These are phyloP conservation scores for Tetradesmus lagerheimii DNA, from an alignment of 139 green algal species.

Conservation along the genomic window DNA sequence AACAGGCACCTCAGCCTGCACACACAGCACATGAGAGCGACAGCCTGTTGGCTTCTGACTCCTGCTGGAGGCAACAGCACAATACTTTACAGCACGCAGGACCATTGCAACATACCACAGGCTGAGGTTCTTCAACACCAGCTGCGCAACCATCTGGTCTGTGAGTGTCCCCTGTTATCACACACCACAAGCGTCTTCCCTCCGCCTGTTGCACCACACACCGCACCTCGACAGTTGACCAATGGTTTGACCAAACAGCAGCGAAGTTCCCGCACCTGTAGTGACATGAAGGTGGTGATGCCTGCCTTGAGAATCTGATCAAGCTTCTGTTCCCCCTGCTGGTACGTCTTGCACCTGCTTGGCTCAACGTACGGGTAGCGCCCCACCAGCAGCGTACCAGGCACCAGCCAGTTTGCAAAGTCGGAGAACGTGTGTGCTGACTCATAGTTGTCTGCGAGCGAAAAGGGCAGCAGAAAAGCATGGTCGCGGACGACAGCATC, in stretches of 20 bases:
- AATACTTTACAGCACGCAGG: too few relatives aligned
- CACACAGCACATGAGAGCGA: too few relatives aligned
- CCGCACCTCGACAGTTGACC: neutral
- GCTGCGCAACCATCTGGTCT: too few relatives aligned
- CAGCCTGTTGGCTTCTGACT: too few relatives aligned
- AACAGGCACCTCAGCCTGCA: too few relatives aligned
- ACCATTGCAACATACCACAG: too few relatives aligned
- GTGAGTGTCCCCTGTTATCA: too few relatives aligned
- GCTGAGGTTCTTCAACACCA: too few relatives aligned
- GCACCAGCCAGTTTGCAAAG: conserved; percentile 91
- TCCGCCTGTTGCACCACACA: neutral
- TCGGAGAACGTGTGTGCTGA: conserved; percentile 64
- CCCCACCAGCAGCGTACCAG: conserved; percentile 81
- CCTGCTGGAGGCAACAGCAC: too few relatives aligned
- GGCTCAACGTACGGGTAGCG: conserved; percentile 90
- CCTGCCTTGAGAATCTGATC: conserved; percentile 72
- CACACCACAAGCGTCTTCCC: too few relatives aligned
- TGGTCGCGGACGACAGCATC: too few relatives aligned
- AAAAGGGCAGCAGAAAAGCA: neutral
- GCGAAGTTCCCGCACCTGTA: conserved; percentile 83
- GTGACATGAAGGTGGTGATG: conserved; percentile 82
- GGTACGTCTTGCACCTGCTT: conserved; percentile 61
- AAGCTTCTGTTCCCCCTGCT: conserved; percentile 79
- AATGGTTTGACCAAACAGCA: neutral
- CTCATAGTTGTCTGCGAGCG: conserved; percentile 65